Conservation (phyloP, 2,329 filamentous ascomycete genomes). For the Trematosphaeria pertusa region DNA sequence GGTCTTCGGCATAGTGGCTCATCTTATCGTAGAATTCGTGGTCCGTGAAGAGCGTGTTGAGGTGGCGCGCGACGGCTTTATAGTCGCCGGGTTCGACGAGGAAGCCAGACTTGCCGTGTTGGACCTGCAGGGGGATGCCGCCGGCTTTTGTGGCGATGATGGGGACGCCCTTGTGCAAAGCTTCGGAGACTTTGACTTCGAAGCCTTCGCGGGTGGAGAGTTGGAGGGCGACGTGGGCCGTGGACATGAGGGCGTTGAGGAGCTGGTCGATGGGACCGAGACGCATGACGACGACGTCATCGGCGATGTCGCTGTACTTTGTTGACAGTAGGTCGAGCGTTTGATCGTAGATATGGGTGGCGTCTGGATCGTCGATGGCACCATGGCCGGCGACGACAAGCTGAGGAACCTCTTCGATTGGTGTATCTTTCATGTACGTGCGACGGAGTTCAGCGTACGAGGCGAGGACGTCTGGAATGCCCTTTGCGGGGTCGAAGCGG, state of each 20-base stretch:
- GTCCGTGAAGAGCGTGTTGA: constrained; percentile 72
- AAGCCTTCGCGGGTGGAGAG: constrained; percentile 84
- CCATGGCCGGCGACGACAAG: constrained; percentile 80
- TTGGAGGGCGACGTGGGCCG: constrained; percentile 76
- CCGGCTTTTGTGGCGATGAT: constrained; percentile 77
- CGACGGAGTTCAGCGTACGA: constrained; percentile 76
- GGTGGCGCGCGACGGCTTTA: constrained; percentile 70
- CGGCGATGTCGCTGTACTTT: constrained; percentile 55
- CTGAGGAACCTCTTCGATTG: constrained; percentile 66
- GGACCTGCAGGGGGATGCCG: constrained; percentile 81
- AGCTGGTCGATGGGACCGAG: constrained; percentile 80
- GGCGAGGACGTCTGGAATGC: constrained; percentile 78
- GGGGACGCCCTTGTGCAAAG: constrained; percentile 78
- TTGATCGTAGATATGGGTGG: constrained; percentile 73
- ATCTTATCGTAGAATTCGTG: constrained; percentile 70
- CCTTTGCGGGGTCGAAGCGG: constrained; percentile 84
- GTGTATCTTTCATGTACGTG: constrained; percentile 61
- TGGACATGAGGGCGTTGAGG: constrained; percentile 76
- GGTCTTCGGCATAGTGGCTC: constrained; percentile 66
- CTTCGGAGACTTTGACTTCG: constrained; percentile 86
- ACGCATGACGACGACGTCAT: constrained; percentile 76
- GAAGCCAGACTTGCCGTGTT: constrained; percentile 74
- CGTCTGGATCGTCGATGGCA: constrained; percentile 82
- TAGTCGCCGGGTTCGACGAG: constrained; percentile 75
- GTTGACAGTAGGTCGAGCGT: constrained; percentile 72